Percentiles rank a stretch among this genome's conserved stretches.
phyloP scores from a whole-genome alignment of 2,329 filamentous ascomycete genomes.

The Westerdykella aurantiaca region DNA sequence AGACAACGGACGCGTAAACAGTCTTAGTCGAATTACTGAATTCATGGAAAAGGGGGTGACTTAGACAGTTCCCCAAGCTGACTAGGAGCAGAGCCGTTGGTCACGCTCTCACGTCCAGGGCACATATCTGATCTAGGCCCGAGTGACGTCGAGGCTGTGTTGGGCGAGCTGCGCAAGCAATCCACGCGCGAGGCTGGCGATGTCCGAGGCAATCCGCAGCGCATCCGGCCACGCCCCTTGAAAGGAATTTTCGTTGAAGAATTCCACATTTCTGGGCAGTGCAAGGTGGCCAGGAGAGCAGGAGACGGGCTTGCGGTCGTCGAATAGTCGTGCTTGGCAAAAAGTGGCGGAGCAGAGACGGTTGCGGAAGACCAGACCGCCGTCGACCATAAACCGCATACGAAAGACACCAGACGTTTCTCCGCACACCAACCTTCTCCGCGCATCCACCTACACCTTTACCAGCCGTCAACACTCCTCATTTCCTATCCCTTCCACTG shows the following conservation, averaged over 20 bases:
- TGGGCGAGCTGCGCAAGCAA: background rate
- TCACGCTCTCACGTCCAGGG: too few relatives aligned
- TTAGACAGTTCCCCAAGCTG: too few relatives aligned
- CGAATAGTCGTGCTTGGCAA: constrained; percentile 14
- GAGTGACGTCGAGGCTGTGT: background rate
- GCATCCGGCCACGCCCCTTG: background rate
- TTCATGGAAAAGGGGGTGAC: too few relatives aligned
- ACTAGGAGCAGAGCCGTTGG: too few relatives aligned
- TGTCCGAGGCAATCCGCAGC: background rate
- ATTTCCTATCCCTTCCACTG: constrained; percentile 1
- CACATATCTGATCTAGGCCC: too few relatives aligned
- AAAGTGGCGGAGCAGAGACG: constrained; percentile 8
- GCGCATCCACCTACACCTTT: constrained; percentile 4
- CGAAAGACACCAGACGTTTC: constrained; percentile 2
- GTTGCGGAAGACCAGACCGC: constrained; percentile 9
- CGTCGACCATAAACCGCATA: background rate
- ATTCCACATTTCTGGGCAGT: constrained; percentile 20
- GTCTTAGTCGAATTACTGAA: too few relatives aligned
- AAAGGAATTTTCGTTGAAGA: constrained; percentile 12
- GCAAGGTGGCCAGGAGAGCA: constrained; percentile 15
- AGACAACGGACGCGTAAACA: too few relatives aligned
- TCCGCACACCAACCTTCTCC: constrained; percentile 7
- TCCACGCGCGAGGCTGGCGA: background rate
- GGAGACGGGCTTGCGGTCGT: constrained; percentile 10
- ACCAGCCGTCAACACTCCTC: background rate